These are phyloP conservation scores for Yamadazyma sp. DNA, from an alignment of 805 yeast genomes.

Conservation along the genomic window DNA sequence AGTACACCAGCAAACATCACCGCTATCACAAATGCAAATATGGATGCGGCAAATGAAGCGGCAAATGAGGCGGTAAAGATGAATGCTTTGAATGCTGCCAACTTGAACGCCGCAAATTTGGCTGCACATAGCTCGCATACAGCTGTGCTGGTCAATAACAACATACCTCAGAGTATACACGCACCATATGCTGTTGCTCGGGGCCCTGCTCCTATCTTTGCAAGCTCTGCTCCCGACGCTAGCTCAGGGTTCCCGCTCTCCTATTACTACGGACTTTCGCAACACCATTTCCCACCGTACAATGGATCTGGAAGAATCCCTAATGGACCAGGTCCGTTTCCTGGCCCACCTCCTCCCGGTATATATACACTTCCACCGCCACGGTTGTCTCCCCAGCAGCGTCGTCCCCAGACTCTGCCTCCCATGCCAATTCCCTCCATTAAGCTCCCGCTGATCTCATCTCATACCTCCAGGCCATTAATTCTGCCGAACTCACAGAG, in stretches of 20 bases:
- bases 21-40: too few species aligned
- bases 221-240: too few species aligned
- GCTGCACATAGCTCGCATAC: too few species aligned
- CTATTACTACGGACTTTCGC: conserved; percentile 12
- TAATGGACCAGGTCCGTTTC: conserved; percentile 44
- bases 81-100: too few species aligned
- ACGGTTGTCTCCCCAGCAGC: conserved; percentile 2
- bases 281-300: conserved; percentile 30
- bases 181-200: too few species aligned
- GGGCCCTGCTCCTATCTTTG: conserved; percentile 3
- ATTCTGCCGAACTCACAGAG: conserved; percentile 2
- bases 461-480: conserved; percentile 1
- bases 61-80: too few species aligned
- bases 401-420: background rate
- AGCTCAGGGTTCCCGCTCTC: too few species aligned
- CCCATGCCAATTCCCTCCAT: conserved; percentile 5
- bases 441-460: conserved; percentile 3
- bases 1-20: too few species aligned
- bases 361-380: conserved; percentile 10
- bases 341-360: conserved; percentile 39
- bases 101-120: too few species aligned
- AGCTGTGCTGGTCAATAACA: too few species aligned
- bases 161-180: too few species aligned
- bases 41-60: too few species aligned
- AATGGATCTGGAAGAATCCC: conserved; percentile 36